Evolutionary conservation across 495 filamentous ascomycete genomes (phyloP).

Genomic region (Astrocystis sublimbata): DNA sequence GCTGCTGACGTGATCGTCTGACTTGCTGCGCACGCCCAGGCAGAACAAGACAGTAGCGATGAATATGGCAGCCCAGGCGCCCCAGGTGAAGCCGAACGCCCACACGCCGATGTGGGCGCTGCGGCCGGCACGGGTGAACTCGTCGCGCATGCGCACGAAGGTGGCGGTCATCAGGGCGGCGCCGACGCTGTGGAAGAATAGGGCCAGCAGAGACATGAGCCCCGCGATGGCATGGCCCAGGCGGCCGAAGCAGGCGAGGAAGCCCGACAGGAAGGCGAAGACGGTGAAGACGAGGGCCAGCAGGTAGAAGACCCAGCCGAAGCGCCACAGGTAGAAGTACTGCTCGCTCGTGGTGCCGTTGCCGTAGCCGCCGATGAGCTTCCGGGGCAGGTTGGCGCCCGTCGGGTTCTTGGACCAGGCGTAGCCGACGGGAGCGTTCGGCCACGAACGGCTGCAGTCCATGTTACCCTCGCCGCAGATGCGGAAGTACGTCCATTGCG

Average conservation of each 20-base stretch:
- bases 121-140: conserved; percentile 61
- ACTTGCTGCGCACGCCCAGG: conserved; percentile 40
- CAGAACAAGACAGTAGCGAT: conserved; percentile 74
- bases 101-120: conserved; percentile 65
- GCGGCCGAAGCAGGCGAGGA: conserved; percentile 51
- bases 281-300: conserved; percentile 66
- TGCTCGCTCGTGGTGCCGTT: conserved; percentile 48
- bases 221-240: conserved; percentile 49
- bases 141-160: conserved; percentile 74
- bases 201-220: conserved; percentile 36
- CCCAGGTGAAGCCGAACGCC: conserved; percentile 87
- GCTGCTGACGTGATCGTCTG: not conserved
- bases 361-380: conserved; percentile 46
- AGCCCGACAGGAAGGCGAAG: conserved; percentile 54
- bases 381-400: conserved; percentile 36
- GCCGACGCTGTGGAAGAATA: conserved; percentile 49
- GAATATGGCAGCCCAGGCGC: conserved; percentile 66
- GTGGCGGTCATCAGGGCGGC: conserved; percentile 57
- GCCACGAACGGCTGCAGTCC: conserved; percentile 46
- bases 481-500: conserved; percentile 89
- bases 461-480: conserved; percentile 55
- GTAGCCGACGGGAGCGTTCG: conserved; percentile 50
- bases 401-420: conserved; percentile 47
- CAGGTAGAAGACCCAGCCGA: conserved; percentile 73
- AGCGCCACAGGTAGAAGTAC: conserved; percentile 60